Percentiles rank a stretch among this genome's conserved stretches.
Conservation (phyloP, 345 rosid species). For the Eucalyptus fibrosa region DNA sequence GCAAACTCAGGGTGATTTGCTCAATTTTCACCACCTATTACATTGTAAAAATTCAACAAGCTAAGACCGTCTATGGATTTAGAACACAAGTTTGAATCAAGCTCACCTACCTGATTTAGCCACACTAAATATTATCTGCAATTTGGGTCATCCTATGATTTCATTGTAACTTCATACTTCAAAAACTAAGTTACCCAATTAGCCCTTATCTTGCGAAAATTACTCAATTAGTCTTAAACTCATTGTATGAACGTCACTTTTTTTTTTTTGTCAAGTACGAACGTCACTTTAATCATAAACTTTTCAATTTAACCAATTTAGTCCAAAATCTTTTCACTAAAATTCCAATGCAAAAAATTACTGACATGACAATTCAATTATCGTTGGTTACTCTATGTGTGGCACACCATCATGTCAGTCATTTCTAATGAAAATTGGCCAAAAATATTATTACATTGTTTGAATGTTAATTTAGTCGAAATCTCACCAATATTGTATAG, state of each 20-base stretch:
- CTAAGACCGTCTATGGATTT: neutral
- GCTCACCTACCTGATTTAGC: neutral
- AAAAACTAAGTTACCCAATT: neutral
- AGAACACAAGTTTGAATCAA: neutral
- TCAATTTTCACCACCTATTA: neutral
- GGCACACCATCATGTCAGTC: too few relatives aligned
- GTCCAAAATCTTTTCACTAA: neutral
- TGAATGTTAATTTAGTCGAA: neutral
- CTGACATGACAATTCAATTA: rapidly evolving
- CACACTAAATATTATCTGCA: neutral
- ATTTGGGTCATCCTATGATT: neutral
- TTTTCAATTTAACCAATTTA: neutral
- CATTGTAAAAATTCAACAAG: neutral
- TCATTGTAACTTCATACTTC: neutral
- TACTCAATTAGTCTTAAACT: neutral
- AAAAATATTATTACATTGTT: too few relatives aligned
- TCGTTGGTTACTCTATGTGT: rapidly evolving
- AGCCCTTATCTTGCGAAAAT: neutral
- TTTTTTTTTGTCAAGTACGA: too few relatives aligned
- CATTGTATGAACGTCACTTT: neutral
- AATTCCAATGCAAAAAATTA: too few relatives aligned
- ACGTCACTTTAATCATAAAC: neutral
- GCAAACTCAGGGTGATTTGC: neutral
- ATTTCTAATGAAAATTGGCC: too few relatives aligned
- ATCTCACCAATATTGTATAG: neutral